These are phyloP conservation scores for Rhodotorula glutinis DNA, from an alignment of 1,284 basidiomycete species.

Conservation along the genomic window DNA sequence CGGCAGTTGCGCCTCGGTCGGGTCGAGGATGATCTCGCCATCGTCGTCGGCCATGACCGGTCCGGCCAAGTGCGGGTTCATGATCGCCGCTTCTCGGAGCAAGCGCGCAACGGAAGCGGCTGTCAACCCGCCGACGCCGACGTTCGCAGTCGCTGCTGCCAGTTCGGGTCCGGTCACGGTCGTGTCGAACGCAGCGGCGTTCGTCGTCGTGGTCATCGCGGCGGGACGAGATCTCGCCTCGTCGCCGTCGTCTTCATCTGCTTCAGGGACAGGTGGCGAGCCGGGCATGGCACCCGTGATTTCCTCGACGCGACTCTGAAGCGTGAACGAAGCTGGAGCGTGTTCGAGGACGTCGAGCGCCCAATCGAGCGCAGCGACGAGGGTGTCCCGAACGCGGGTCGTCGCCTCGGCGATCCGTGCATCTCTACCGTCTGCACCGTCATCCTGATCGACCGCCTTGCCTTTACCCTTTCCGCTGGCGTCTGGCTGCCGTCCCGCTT, in stretches of 20 bases:
- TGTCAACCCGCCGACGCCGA: background rate
- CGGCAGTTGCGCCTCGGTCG: background rate
- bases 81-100: background rate
- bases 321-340: slow-evolving; percentile 11
- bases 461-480: slow-evolving; percentile 7
- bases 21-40: background rate
- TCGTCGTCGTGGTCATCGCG: background rate
- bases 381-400: background rate
- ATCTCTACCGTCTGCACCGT: slow-evolving; percentile 10
- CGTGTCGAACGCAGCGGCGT: too few species aligned
- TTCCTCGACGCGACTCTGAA: slow-evolving; percentile 20
- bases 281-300: slow-evolving; percentile 7
- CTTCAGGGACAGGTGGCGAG: background rate
- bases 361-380: slow-evolving; percentile 34
- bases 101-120: background rate
- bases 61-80: background rate
- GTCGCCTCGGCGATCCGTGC: slow-evolving; percentile 11
- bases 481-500: background rate
- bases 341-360: slow-evolving; percentile 30
- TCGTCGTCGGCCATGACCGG: background rate
- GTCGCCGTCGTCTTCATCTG: background rate
- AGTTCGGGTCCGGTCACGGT: background rate
- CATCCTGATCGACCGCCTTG: slow-evolving; percentile 23
- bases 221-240: background rate
- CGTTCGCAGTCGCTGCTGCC: background rate